A percentile compares a stretch with the other conserved stretches of the same genome.
Conservation (phyloP, 768 basidiomycete species). For the Hygrocybe punicea region DNA sequence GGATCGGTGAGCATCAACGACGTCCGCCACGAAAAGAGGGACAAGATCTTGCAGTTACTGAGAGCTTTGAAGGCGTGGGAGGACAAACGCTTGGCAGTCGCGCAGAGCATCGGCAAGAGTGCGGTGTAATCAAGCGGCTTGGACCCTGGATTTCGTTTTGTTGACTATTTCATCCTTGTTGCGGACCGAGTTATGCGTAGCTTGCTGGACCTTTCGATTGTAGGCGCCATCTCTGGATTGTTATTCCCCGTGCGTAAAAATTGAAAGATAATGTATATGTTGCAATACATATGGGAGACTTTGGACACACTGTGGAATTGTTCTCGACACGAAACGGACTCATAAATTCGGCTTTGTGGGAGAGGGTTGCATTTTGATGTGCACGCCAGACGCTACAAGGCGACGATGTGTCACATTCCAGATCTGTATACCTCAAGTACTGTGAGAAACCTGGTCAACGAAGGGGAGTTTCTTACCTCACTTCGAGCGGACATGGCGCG, state of each 20-base stretch:
- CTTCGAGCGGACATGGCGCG: conserved; percentile 47
- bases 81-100: conserved; percentile 62
- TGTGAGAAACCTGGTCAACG: not conserved
- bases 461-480: conserved; percentile 37
- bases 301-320: too few relatives aligned
- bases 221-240: too few relatives aligned
- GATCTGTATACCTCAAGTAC: conserved; percentile 38
- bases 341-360: conserved; percentile 27
- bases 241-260: not conserved
- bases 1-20: conserved; percentile 93
- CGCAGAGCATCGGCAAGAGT: conserved; percentile 22
- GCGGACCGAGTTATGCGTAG: too few relatives aligned
- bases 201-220: too few relatives aligned
- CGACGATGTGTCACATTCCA: conserved; percentile 54
- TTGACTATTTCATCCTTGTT: not conserved
- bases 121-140: not conserved
- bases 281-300: too few relatives aligned
- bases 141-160: not conserved
- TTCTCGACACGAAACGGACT: not conserved
- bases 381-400: conserved; percentile 52
- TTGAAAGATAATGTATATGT: too few relatives aligned
- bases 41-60: conserved; percentile 78
- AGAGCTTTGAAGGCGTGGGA: conserved; percentile 77
- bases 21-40: conserved; percentile 73
- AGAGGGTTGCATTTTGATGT: conserved; percentile 54